phyloP scores from a whole-genome alignment of 768 basidiomycete genomes.

The Tulasnella sp. region DNA sequence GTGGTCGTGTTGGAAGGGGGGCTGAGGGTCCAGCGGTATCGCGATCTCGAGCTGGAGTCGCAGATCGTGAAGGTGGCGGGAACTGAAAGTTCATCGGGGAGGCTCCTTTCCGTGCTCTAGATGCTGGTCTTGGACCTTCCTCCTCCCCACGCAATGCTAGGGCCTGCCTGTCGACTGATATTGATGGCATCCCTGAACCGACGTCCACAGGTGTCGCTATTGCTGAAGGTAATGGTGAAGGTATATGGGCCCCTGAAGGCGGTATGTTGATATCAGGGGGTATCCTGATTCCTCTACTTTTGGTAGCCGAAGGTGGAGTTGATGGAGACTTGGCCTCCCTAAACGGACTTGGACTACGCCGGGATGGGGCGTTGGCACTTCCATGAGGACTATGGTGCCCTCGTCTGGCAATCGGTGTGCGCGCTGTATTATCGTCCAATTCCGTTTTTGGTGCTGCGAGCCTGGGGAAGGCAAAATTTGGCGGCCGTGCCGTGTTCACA shows the following conservation, averaged over 20 bases:
- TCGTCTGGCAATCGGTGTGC: background rate
- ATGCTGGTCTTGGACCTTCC: background rate
- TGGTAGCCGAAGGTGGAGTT: conserved; percentile 3
- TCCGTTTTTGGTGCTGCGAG: conserved; percentile 15
- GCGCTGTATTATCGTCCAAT: conserved; percentile 18
- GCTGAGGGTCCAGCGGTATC: background rate
- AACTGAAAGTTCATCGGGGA: conserved; percentile 40
- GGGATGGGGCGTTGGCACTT: conserved; percentile 5
- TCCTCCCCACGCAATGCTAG: background rate
- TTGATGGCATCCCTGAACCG: conserved; percentile 27
- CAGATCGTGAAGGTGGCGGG: conserved; percentile 33
- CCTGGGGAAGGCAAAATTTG: conserved; percentile 51
- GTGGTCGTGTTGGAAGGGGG: conserved; percentile 13
- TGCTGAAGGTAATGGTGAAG: conserved; percentile 36
- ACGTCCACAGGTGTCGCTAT: conserved; percentile 40
- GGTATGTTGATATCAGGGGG: background rate
- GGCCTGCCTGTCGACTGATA: conserved; percentile 19
- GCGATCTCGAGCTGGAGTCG: background rate
- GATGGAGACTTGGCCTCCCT: conserved; percentile 13
- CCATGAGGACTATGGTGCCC: conserved; percentile 18
- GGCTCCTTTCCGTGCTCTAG: conserved; percentile 26
- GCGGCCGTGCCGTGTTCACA: conserved; percentile 44
- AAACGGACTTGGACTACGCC: conserved; percentile 16
- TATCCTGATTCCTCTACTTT: conserved; percentile 3
- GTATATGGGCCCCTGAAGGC: conserved; percentile 35